phyloP scores from a whole-genome alignment of 192 early-diverging fungal species.

The Linnemannia elongata region DNA sequence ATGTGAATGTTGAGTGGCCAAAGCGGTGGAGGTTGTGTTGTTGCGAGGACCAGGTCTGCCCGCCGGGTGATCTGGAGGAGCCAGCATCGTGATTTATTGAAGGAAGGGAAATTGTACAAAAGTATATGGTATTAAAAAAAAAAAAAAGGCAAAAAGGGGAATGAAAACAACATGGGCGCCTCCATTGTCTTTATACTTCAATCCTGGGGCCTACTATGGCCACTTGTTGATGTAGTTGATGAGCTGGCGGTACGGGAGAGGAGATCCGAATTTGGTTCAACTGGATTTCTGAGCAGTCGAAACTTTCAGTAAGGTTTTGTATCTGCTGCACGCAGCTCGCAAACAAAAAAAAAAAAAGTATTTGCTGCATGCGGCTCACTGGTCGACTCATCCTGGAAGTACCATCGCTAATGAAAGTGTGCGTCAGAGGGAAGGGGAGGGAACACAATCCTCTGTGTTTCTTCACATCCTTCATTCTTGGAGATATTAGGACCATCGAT shows the following conservation, averaged over 20 bases:
- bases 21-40: background rate
- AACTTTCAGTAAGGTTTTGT: background rate
- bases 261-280: background rate
- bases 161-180: background rate
- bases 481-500: background rate
- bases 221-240: too few relatives aligned
- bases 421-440: background rate
- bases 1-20: background rate
- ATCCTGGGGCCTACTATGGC: too few relatives aligned
- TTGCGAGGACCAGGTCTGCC: background rate
- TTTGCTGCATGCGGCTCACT: background rate
- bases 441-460: background rate
- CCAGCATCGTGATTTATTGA: background rate
- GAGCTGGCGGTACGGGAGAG: too few relatives aligned
- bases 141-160: background rate
- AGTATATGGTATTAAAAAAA: background rate
- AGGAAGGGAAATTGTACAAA: background rate
- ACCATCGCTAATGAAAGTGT: background rate
- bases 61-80: background rate
- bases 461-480: background rate
- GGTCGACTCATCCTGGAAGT: background rate
- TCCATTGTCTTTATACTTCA: background rate
- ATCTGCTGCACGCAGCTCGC: background rate
- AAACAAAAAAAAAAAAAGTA: too few relatives aligned
- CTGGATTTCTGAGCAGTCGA: background rate